Percentiles rank a stretch among this genome's conserved stretches.
phyloP scores from a whole-genome alignment of 768 basidiomycete species.

The Hemileccinum rubropunctum region DNA sequence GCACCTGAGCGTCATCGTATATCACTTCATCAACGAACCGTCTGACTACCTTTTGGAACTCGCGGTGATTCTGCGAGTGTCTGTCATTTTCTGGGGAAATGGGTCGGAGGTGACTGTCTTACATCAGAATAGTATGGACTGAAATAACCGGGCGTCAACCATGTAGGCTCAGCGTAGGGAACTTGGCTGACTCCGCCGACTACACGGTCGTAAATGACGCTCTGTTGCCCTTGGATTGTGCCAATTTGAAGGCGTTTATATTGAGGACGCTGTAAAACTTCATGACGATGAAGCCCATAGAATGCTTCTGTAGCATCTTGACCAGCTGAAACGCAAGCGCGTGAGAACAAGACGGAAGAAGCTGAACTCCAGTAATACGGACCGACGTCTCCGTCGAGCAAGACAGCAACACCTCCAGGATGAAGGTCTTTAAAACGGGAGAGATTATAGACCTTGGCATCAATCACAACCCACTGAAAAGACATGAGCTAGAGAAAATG shows the following conservation, averaged over 20 bases:
- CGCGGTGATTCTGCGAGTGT: constrained; percentile 43
- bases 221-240: constrained; percentile 60
- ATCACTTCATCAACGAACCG: constrained; percentile 71
- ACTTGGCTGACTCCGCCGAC: constrained; percentile 66
- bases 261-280: constrained; percentile 75
- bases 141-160: constrained; percentile 69
- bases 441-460: constrained; percentile 81
- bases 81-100: constrained; percentile 4
- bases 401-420: constrained; percentile 76
- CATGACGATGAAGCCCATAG: constrained; percentile 84
- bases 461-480: constrained; percentile 75
- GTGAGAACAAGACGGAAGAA: not conserved
- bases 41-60: constrained; percentile 45
- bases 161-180: constrained; percentile 88
- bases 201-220: constrained; percentile 45
- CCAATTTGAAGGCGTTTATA: constrained; percentile 76
- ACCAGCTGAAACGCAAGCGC: constrained; percentile 49
- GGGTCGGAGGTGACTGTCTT: constrained; percentile 14
- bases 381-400: constrained; percentile 80
- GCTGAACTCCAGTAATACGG: constrained; percentile 20
- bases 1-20: constrained; percentile 38
- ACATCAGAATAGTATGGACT: constrained; percentile 70
- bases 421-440: constrained; percentile 78
- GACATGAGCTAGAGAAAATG: not conserved
- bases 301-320: constrained; percentile 87